These are phyloP conservation scores for Apodospora peruviana DNA, from an alignment of 495 filamentous ascomycete species.

Conservation along the genomic window DNA sequence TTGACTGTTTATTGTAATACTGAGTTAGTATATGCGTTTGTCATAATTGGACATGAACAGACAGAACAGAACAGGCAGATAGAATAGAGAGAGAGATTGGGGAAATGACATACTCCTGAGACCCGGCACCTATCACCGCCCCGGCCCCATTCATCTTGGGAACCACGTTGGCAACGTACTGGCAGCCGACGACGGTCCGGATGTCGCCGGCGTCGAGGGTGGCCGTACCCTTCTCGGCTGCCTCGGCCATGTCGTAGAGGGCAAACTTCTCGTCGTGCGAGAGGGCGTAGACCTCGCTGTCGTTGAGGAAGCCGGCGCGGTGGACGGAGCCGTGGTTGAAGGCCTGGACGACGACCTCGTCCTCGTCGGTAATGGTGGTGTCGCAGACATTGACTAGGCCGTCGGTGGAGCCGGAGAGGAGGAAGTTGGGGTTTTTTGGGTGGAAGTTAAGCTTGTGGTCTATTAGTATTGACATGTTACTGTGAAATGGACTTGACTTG, in stretches of 20 bases:
- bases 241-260: slow-evolving; percentile 61
- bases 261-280: slow-evolving; percentile 79
- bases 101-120: slow-evolving; percentile 44
- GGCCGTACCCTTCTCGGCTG: slow-evolving; percentile 46
- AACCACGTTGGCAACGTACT: slow-evolving; percentile 76
- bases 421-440: slow-evolving; percentile 52
- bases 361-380: slow-evolving; percentile 66
- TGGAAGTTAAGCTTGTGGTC: slow-evolving; percentile 62
- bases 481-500: neutral
- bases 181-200: slow-evolving; percentile 61
- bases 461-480: neutral
- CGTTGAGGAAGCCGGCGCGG: slow-evolving; percentile 71
- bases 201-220: slow-evolving; percentile 71
- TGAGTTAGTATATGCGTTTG: slow-evolving; percentile 1
- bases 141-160: slow-evolving; percentile 48
- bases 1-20: slow-evolving; percentile 35
- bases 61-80: neutral
- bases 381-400: slow-evolving; percentile 84
- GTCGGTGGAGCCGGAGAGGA: slow-evolving; percentile 89
- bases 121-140: slow-evolving; percentile 56
- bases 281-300: slow-evolving; percentile 63
- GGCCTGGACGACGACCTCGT: slow-evolving; percentile 78
- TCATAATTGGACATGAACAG: neutral
- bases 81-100: slow-evolving; percentile 5
- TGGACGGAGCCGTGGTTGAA: slow-evolving; percentile 89